Percentiles rank a stretch among this genome's conserved stretches.
Conservation (phyloP, 2,329 filamentous ascomycete genomes). For the Coccinonectria pachysandricola region DNA sequence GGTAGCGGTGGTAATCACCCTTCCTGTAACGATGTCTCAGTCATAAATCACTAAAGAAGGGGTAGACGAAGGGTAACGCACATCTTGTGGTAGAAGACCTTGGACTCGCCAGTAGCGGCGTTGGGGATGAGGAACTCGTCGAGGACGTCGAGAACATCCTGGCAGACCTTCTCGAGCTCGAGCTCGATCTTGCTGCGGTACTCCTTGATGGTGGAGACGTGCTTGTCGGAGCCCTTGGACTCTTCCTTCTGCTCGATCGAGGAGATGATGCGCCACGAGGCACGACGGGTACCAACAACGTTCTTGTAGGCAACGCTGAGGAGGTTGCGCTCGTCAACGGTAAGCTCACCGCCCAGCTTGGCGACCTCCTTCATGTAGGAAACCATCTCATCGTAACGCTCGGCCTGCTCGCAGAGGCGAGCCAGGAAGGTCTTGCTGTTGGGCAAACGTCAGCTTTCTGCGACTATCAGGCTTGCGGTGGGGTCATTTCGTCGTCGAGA, state of each 20-base stretch:
- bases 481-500: slow-evolving; percentile 10
- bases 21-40: slow-evolving; percentile 50
- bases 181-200: slow-evolving; percentile 98
- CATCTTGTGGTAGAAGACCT: slow-evolving; percentile 99
- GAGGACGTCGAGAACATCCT: slow-evolving; percentile 92
- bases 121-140: slow-evolving; percentile 91
- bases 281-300: slow-evolving; percentile 94
- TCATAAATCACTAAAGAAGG: slow-evolving; percentile 3
- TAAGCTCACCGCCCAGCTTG: slow-evolving; percentile 71
- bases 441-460: slow-evolving; percentile 17
- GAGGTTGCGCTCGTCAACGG: slow-evolving; percentile 96
- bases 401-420: slow-evolving; percentile 99
- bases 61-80: slow-evolving; percentile 38
- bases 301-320: slow-evolving; percentile 99
- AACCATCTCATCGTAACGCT: slow-evolving; percentile 99
- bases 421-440: slow-evolving; percentile 98
- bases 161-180: slow-evolving; percentile 95
- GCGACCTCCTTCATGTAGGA: slow-evolving; percentile 99
- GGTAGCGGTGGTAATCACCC: slow-evolving; percentile 93
- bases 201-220: slow-evolving; percentile 86
- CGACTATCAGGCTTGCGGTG: slow-evolving; percentile 7
- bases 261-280: slow-evolving; percentile 98
- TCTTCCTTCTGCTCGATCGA: slow-evolving; percentile 99
- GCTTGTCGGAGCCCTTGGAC: slow-evolving; percentile 94
- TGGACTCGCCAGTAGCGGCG: slow-evolving; percentile 93